phyloP scores from a whole-genome alignment of 2,329 filamentous ascomycete species.

The Aspergillus latus region DNA sequence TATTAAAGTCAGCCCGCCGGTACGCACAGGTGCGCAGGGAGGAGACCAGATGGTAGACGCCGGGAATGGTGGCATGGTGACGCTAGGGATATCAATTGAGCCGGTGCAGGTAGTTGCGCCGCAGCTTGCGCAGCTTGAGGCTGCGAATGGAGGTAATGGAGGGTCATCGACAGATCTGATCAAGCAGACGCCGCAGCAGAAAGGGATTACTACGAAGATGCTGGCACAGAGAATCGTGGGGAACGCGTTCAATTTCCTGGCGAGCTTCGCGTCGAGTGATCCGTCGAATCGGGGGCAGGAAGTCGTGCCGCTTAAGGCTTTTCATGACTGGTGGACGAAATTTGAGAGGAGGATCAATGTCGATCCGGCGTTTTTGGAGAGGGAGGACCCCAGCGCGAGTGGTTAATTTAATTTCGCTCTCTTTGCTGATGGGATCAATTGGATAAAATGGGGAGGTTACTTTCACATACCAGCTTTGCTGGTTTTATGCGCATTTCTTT shows the following conservation, averaged over 20 bases:
- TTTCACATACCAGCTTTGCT: neutral
- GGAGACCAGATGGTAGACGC: conserved; percentile 51
- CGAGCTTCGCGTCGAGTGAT: conserved; percentile 72
- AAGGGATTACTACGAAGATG: conserved; percentile 65
- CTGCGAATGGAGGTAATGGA: conserved; percentile 25
- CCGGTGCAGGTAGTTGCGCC: conserved; percentile 68
- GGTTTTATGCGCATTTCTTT: neutral
- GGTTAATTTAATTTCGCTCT: conserved; percentile 13
- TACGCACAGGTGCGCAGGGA: conserved; percentile 35
- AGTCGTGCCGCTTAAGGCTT: conserved; percentile 88
- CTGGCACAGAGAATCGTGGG: conserved; percentile 92
- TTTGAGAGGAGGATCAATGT: conserved; percentile 83
- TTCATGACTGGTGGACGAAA: conserved; percentile 97
- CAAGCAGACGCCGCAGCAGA: conserved; percentile 29
- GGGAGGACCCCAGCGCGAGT: conserved; percentile 52
- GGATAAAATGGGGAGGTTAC: too few relatives aligned
- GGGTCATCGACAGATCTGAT: conserved; percentile 33
- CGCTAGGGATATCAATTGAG: conserved; percentile 82
- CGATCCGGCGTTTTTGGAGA: conserved; percentile 87
- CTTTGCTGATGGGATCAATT: too few relatives aligned
- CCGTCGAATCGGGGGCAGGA: conserved; percentile 63
- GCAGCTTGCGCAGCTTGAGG: conserved; percentile 62
- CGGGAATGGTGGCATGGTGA: conserved; percentile 54
- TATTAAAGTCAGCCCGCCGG: conserved; percentile 65
- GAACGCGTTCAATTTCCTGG: conserved; percentile 95